Conservation (phyloP, 352 stramenopile species). For the Phytophthora europaea region DNA sequence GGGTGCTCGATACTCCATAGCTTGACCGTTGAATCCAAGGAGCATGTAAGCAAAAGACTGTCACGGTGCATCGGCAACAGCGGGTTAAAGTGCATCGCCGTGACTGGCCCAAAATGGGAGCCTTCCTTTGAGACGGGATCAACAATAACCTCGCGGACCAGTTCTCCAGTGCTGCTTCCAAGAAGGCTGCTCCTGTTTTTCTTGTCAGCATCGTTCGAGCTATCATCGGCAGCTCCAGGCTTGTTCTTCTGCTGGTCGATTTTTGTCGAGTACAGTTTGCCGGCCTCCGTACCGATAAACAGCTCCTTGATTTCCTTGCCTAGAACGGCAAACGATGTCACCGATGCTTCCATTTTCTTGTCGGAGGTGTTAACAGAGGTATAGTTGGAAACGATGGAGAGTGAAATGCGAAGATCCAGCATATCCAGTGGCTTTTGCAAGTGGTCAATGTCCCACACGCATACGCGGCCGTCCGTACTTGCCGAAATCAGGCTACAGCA, state of each 20-base stretch:
- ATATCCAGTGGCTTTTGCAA: constrained; percentile 87
- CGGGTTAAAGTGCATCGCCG: constrained; percentile 88
- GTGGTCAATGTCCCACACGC: constrained; percentile 88
- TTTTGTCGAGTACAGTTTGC: constrained; percentile 82
- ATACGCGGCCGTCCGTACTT: constrained; percentile 89
- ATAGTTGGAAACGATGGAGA: constrained; percentile 85
- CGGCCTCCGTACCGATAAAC: constrained; percentile 86
- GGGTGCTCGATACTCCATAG: constrained; percentile 88
- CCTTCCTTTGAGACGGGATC: constrained; percentile 67
- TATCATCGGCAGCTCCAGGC: constrained; percentile 35
- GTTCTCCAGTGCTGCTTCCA: constrained; percentile 31
- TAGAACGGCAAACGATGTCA: constrained; percentile 86
- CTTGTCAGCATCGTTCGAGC: constrained; percentile 49
- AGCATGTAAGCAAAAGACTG: constrained; percentile 82
- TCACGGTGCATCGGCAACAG: constrained; percentile 78
- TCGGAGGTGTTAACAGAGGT: constrained; percentile 69
- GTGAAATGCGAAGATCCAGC: constrained; percentile 84
- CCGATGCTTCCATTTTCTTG: constrained; percentile 89
- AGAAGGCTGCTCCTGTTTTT: constrained; percentile 42
- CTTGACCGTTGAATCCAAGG: constrained; percentile 90
- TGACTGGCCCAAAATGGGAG: constrained; percentile 87
- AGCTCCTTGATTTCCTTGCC: constrained; percentile 88
- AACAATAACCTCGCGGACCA: constrained; percentile 79
- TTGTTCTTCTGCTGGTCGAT: constrained; percentile 84
- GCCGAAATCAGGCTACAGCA: constrained; percentile 79